Conservation (phyloP, 1,284 basidiomycete genomes). For the Pseudozyma flocculosa region DNA sequence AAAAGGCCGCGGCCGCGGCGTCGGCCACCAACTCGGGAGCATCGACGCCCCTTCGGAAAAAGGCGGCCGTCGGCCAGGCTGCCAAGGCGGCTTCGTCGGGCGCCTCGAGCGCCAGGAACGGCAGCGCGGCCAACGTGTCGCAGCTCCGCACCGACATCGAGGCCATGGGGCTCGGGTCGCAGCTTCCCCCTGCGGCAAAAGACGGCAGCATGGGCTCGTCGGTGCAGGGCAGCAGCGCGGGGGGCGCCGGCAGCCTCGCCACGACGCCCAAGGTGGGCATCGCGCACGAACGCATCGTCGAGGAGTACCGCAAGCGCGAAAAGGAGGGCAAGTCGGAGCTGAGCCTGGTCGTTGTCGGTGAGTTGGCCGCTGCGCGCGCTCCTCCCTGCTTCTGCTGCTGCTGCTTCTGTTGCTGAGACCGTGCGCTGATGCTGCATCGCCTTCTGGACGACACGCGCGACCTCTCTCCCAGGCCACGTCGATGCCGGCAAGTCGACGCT, state of each 20-base stretch:
- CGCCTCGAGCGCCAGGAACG: too few relatives aligned
- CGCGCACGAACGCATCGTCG: constrained; percentile 79
- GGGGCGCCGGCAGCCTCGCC: constrained; percentile 57
- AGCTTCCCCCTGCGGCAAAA: constrained; percentile 7
- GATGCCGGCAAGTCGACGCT: constrained; percentile 98
- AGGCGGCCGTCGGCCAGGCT: constrained; percentile 25
- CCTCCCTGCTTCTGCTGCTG: background rate
- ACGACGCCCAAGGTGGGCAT: constrained; percentile 68
- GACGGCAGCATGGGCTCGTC: constrained; percentile 32
- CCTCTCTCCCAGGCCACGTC: constrained; percentile 77
- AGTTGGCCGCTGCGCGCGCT: constrained; percentile 40
- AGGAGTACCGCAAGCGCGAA: constrained; percentile 71
- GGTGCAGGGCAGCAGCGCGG: constrained; percentile 52
- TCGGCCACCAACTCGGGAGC: constrained; percentile 29
- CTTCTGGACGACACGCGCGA: too few relatives aligned
- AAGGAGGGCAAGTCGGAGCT: constrained; percentile 70
- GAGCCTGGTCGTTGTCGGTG: constrained; percentile 90
- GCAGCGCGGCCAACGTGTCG: constrained; percentile 58
- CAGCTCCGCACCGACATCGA: constrained; percentile 48
- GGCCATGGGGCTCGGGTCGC: constrained; percentile 24
- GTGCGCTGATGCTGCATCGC: too few relatives aligned
- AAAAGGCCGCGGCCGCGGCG: constrained; percentile 24
- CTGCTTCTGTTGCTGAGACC: background rate
- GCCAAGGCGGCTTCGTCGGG: constrained; percentile 37
- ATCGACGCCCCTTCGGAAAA: constrained; percentile 30